Evolutionary conservation across 306 rosid species (phyloP).

Genomic region (Ormosia emarginata): DNA sequence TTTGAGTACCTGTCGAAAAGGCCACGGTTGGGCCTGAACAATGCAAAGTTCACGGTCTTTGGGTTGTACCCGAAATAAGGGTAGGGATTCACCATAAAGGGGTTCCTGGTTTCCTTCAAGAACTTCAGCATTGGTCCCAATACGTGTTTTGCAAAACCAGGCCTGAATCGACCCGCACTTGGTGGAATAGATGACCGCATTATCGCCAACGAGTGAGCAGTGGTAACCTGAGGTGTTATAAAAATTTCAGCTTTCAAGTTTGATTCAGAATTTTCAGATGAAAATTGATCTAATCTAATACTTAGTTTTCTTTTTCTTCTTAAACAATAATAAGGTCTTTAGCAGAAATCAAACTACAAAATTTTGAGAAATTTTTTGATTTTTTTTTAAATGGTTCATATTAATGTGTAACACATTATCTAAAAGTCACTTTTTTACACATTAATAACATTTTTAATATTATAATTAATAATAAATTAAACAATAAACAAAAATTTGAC

Average conservation of each 20-base stretch:
- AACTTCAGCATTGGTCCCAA: slow-evolving; percentile 61
- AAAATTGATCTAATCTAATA: neutral
- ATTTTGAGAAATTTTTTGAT: too few relatives aligned
- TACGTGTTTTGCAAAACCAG: slow-evolving; percentile 40
- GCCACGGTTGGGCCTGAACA: slow-evolving; percentile 64
- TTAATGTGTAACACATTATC: too few relatives aligned
- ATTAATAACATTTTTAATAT: too few relatives aligned
- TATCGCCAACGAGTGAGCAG: slow-evolving; percentile 76
- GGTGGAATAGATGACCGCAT: slow-evolving; percentile 60
- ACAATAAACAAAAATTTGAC: too few relatives aligned
- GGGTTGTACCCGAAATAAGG: slow-evolving; percentile 81
- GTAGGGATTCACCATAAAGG: slow-evolving; percentile 89
- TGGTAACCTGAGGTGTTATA: slow-evolving; percentile 45
- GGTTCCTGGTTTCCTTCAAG: slow-evolving; percentile 48
- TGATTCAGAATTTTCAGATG: neutral
- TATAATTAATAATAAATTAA: too few relatives aligned
- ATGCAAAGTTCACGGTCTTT: slow-evolving; percentile 40
- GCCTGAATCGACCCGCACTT: slow-evolving; percentile 64
- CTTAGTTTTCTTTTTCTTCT: neutral
- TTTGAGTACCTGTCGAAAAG: slow-evolving; percentile 47
- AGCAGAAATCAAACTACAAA: too few relatives aligned
- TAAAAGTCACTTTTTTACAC: too few relatives aligned
- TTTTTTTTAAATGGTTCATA: too few relatives aligned
- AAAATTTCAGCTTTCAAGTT: neutral
- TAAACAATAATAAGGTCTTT: too few relatives aligned